phyloP scores from a whole-genome alignment of 129 eudicot genomes.

The Escallonia rubra region DNA sequence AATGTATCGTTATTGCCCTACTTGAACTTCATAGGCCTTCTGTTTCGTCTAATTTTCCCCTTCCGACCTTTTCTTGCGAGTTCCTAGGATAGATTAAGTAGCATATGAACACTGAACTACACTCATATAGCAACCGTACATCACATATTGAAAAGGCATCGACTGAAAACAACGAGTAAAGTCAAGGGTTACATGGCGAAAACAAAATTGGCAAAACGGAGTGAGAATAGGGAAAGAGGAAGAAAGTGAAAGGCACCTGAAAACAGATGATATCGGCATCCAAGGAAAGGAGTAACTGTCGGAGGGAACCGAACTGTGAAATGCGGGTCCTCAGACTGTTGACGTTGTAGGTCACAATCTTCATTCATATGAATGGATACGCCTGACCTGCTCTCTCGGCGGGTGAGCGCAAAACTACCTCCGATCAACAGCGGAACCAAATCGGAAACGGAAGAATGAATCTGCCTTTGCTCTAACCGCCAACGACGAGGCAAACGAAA shows the following conservation, averaged over 20 bases:
- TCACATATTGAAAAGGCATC: too few relatives aligned
- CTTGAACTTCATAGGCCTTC: background rate
- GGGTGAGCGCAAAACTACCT: too few relatives aligned
- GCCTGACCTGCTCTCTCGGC: too few relatives aligned
- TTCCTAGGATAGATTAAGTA: too few relatives aligned
- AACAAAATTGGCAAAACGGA: background rate
- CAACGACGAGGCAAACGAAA: too few relatives aligned
- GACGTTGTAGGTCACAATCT: conserved; percentile 90
- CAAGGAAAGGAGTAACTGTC: conserved; percentile 73
- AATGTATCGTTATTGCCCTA: background rate
- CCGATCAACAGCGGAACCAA: too few relatives aligned
- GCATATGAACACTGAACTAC: too few relatives aligned
- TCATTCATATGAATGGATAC: conserved; percentile 32
- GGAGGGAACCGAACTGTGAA: conserved; percentile 86
- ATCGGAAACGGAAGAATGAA: too few relatives aligned
- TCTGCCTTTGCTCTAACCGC: too few relatives aligned
- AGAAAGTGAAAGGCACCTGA: conserved; percentile 44
- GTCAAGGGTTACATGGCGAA: background rate
- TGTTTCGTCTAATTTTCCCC: background rate
- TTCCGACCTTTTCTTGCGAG: background rate
- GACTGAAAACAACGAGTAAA: too few relatives aligned
- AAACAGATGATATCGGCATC: conserved; percentile 91
- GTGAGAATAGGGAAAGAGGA: background rate
- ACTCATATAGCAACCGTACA: background rate
- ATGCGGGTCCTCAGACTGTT: conserved; percentile 90